Base-by-base conservation (phyloP, 78 protist species). In the Kipferlia bialata region DNA sequence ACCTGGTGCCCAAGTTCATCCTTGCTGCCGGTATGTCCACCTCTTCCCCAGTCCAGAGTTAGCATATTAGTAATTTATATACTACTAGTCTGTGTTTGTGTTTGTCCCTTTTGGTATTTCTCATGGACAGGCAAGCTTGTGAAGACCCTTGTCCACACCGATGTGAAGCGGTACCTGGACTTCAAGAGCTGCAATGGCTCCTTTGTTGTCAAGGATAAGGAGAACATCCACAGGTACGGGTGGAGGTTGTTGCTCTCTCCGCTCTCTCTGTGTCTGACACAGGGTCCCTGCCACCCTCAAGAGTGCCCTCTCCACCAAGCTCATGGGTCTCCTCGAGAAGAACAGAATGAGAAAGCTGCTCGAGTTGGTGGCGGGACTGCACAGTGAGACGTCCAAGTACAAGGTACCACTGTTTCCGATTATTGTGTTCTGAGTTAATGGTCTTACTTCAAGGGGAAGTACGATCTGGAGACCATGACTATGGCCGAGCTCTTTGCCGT, bases 311-410 rank as follows among this genome's bases (percentile, higher is more conserved):
- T 37, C 48, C n/a, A 81, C 96, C 12, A 20, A 87, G 59, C 81
- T 95, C 41, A 75, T 94, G 85, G 97, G 97, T 55, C 1, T 91
- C 69, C 84, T 92, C 31, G 96, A 96, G 78, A 96, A 96, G 92
- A 34, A 80, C n/a, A 70, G 93, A 17, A 44, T 69, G 37, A 68
- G 64, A 33, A 86, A 85, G 58, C 86, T 95, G 83, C 69, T 95
- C 58, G 39, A n/a, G 34, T 95, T 64, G 58, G 87, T 88, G 17
- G 65, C 41, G 56, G 64, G 81, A 53, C 85, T 66, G 59, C 89
- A 92, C 41, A 82, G 41, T 20, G 73, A 56, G n/a, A 57, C 86
- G 32, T 82, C 84, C 20, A 51, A 44, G 53, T 88, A 93, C 17
- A 82, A 78, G 53, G 62, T 83, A 22, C 84, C 85, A 70, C 22